Base-by-base conservation (phyloP, 768 basidiomycete genomes). In the Ramaria sp. region DNA sequence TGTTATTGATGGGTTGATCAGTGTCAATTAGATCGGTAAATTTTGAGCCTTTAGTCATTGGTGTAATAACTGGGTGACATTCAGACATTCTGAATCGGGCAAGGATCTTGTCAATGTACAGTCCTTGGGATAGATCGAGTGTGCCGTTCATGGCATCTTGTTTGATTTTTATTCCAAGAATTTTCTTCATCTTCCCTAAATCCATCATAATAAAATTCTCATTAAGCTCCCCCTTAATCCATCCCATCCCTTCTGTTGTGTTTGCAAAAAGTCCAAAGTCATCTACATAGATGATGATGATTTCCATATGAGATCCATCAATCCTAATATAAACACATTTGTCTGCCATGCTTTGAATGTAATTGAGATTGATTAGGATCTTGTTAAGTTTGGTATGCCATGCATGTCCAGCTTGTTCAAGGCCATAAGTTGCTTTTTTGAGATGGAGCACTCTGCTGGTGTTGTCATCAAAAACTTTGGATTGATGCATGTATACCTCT, bases 151-250 rank as follows among this genome's bases (percentile, higher is more conserved):
- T 63, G n/a, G 57, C 62, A 45, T 57, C 37, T n/a, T 42, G 27
- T 6, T n/a, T 47, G 39, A 74, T 65, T 6, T 60, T 63, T 18
- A 77, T 71, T 0, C 74, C 72, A 1, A 78, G 51, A 32, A 61
- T 56, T 41, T 63, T 68, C 2, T 61, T 56, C 0, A 64, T 55
- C 6, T 66, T 61, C 0, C 69, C 70, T 0, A 71, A 62, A 28
- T 71, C 69, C 7, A 66, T 62, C 8, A 73, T 69, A 9, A 56
- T 56, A 65, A 66, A 75, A 3, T 58, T 47, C 16, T 15, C 5
- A 15, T 55, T 10, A 15, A 63, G 44, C 45, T 58, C 56, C 30
- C 12, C n/a, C 42, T 61, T 55, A 28, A 55, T 28, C 28, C 32
- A 20, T 16, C 45, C 37, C 50, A 56, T 60, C n/a, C 55, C 16